Evolutionary conservation across 495 filamentous ascomycete genomes (phyloP).

Genomic region (Penicillium malachiteum): DNA sequence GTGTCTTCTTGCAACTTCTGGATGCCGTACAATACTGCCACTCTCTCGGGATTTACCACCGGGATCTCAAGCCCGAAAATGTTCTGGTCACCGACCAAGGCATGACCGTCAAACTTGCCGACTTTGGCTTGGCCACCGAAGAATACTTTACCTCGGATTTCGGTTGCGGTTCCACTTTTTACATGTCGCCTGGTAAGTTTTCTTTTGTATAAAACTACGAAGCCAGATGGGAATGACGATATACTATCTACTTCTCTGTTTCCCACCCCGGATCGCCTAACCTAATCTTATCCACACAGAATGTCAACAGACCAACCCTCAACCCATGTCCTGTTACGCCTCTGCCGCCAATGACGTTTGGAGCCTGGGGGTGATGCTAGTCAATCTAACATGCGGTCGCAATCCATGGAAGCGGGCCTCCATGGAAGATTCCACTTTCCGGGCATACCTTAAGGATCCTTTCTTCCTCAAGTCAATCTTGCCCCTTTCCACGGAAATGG

Average conservation of each 20-base stretch:
- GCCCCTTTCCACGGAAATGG: conserved; percentile 85
- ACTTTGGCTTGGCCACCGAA: conserved; percentile 91
- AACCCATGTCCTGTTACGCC: conserved; percentile 76
- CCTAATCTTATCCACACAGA: conserved; percentile 54
- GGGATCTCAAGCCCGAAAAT: conserved; percentile 98
- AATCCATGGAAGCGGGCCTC: conserved; percentile 99
- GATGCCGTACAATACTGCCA: conserved; percentile 98
- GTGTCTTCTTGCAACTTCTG: conserved; percentile 91
- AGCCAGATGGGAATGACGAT: no score
- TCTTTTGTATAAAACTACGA: background rate
- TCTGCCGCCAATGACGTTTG: conserved; percentile 96
- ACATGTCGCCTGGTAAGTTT: conserved; percentile 94
- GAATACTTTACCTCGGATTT: conserved; percentile 87
- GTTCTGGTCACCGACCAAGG: conserved; percentile 88
- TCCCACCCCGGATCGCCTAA: conserved; percentile 1
- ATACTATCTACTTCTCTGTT: no score
- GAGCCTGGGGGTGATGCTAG: conserved; percentile 94
- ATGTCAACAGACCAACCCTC: conserved; percentile 84
- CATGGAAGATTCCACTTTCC: conserved; percentile 90
- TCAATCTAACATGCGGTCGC: conserved; percentile 95
- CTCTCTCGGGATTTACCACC: conserved; percentile 88
- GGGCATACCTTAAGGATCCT: conserved; percentile 81
- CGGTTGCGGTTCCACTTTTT: conserved; percentile 97
- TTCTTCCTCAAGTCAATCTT: conserved; percentile 91
- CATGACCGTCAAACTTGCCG: conserved; percentile 88